phyloP scores from a whole-genome alignment of 2,329 filamentous ascomycete species.

The Penicillium sp. region DNA sequence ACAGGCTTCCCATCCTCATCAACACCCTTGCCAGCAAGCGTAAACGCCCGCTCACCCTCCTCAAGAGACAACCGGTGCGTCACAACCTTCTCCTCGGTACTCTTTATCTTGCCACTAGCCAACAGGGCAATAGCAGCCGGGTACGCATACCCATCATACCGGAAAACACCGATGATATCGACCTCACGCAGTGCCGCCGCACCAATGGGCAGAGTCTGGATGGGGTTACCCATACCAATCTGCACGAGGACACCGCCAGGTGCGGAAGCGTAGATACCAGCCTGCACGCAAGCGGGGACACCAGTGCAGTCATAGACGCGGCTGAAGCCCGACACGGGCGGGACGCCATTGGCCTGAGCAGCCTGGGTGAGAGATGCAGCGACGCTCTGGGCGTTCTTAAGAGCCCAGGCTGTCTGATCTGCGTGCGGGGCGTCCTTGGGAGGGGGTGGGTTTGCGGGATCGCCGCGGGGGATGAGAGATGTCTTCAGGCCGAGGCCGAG shows the following conservation, averaged over 20 bases:
- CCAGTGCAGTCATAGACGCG: slow-evolving; percentile 56
- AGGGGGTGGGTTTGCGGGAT: slow-evolving; percentile 38
- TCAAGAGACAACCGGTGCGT: slow-evolving; percentile 59
- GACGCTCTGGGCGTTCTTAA: slow-evolving; percentile 45
- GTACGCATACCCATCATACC: slow-evolving; percentile 61
- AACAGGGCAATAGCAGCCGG: slow-evolving; percentile 61
- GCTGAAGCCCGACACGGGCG: slow-evolving; percentile 44
- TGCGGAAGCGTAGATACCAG: slow-evolving; percentile 52
- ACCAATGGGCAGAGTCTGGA: slow-evolving; percentile 60
- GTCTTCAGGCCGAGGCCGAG: slow-evolving; percentile 47
- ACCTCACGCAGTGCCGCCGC: slow-evolving; percentile 62
- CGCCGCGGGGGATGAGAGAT: slow-evolving; percentile 43
- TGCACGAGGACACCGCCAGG: slow-evolving; percentile 61
- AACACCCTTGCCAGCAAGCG: slow-evolving; percentile 56
- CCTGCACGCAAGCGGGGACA: slow-evolving; percentile 52
- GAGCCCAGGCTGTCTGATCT: slow-evolving; percentile 42
- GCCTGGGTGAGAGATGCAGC: slow-evolving; percentile 41
- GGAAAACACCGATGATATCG: slow-evolving; percentile 63
- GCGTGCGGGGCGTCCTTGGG: slow-evolving; percentile 40
- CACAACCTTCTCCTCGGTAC: slow-evolving; percentile 58
- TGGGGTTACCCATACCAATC: slow-evolving; percentile 63
- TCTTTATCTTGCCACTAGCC: slow-evolving; percentile 56
- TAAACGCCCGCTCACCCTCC: slow-evolving; percentile 59
- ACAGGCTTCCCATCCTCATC: slow-evolving; percentile 60
- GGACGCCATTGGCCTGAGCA: slow-evolving; percentile 21